phyloP scores from a whole-genome alignment of 2,329 filamentous ascomycete genomes.

The Cytospora piceae region DNA sequence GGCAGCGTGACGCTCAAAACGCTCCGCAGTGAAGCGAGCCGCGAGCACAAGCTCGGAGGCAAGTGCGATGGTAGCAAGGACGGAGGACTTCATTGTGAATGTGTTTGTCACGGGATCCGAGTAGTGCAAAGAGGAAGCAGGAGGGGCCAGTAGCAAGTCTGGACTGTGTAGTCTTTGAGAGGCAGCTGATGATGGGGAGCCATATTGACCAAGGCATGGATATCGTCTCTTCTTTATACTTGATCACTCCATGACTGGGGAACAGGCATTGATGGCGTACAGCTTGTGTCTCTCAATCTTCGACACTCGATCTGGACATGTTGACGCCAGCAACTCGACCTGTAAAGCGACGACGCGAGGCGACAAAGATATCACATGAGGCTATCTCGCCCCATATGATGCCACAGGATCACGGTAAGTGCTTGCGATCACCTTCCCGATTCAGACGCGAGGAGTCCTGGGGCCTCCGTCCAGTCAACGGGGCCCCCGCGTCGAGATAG shows the following conservation, averaged over 20 bases:
- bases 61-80: slow-evolving; percentile 15
- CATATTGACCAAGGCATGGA: neutral
- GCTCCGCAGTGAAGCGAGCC: slow-evolving; percentile 26
- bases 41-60: slow-evolving; percentile 20
- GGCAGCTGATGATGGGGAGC: slow-evolving; percentile 4
- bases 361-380: slow-evolving; percentile 12
- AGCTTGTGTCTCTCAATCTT: neutral
- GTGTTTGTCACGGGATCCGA: neutral
- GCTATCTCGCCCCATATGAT: slow-evolving; percentile 18
- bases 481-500: neutral
- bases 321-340: neutral
- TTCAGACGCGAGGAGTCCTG: neutral
- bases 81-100: slow-evolving; percentile 26
- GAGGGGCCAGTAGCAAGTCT: neutral
- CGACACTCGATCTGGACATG: neutral
- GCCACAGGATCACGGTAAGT: neutral
- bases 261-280: neutral
- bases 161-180: slow-evolving; percentile 11
- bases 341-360: slow-evolving; percentile 15
- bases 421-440: slow-evolving; percentile 25
- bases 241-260: neutral
- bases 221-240: slow-evolving; percentile 9
- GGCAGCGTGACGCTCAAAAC: slow-evolving; percentile 25
- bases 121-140: neutral
- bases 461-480: neutral